phyloP scores from a whole-genome alignment of 441 rosid species.

The Capsella rubella region DNA sequence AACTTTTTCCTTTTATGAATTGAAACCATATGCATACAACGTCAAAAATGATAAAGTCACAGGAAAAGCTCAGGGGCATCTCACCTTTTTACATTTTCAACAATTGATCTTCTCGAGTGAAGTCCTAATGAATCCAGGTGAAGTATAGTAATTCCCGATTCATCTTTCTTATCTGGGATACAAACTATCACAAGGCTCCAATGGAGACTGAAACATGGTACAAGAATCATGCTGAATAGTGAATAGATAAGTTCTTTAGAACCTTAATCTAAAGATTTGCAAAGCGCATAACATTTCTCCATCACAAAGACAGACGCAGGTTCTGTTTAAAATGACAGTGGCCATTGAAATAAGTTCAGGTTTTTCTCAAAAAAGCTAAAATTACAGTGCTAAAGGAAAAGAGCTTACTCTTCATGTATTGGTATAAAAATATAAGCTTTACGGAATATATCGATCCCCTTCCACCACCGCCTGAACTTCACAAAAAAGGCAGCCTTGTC shows the following conservation, averaged over 20 bases:
- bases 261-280: neutral
- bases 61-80: constrained; percentile 27
- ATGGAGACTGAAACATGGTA: constrained; percentile 66
- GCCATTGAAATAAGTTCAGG: neutral
- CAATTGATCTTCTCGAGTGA: constrained; percentile 68
- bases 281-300: neutral
- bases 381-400: neutral
- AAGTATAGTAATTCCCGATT: constrained; percentile 79
- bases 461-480: constrained; percentile 99
- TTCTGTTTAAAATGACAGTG: neutral
- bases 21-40: neutral
- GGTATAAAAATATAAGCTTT: constrained; percentile 92
- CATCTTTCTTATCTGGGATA: constrained; percentile 83
- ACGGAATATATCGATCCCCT: constrained; percentile 81
- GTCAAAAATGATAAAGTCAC: neutral
- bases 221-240: constrained; percentile 27
- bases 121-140: constrained; percentile 92
- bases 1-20: neutral
- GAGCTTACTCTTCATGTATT: constrained; percentile 86
- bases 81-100: constrained; percentile 82
- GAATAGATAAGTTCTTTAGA: constrained; percentile 7
- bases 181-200: constrained; percentile 98
- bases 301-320: neutral
- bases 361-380: neutral
- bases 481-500: constrained; percentile 67